Conservation (phyloP, 1,284 basidiomycete species). For the Marasmius oreades region DNA sequence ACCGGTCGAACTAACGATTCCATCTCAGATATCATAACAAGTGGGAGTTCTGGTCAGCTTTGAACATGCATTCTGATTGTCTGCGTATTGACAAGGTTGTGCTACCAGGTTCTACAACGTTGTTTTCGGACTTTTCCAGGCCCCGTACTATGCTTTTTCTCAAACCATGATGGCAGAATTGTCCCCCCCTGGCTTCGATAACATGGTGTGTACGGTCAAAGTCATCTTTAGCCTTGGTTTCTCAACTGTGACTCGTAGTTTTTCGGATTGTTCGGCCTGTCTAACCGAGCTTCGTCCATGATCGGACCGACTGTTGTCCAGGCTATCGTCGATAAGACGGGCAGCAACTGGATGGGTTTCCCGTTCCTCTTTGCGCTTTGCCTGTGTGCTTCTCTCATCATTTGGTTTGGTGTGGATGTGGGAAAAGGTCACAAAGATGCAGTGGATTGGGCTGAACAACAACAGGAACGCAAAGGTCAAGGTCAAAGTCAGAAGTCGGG, state of each 20-base stretch:
- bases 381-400: slow-evolving; percentile 56
- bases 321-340: slow-evolving; percentile 69
- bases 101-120: slow-evolving; percentile 66
- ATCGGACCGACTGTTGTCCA: slow-evolving; percentile 79
- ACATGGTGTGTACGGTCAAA: slow-evolving; percentile 50
- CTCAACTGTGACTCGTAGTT: slow-evolving; percentile 40
- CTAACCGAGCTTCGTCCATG: slow-evolving; percentile 79
- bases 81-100: background rate
- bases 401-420: slow-evolving; percentile 75
- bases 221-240: background rate
- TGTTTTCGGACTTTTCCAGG: slow-evolving; percentile 81
- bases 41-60: slow-evolving; percentile 77
- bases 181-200: slow-evolving; percentile 78
- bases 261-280: slow-evolving; percentile 80
- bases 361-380: slow-evolving; percentile 80
- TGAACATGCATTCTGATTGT: background rate
- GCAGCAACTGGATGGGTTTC: slow-evolving; percentile 79
- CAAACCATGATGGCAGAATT: slow-evolving; percentile 89
- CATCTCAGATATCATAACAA: slow-evolving; percentile 59
- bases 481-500: background rate
- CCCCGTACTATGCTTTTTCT: slow-evolving; percentile 82
- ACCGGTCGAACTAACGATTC: no score
- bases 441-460: slow-evolving; percentile 51
- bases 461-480: background rate
- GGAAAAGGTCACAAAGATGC: slow-evolving; percentile 66